Evolutionary conservation across 495 filamentous ascomycete genomes (phyloP).

Genomic region (Opeltia flavorubescens): DNA sequence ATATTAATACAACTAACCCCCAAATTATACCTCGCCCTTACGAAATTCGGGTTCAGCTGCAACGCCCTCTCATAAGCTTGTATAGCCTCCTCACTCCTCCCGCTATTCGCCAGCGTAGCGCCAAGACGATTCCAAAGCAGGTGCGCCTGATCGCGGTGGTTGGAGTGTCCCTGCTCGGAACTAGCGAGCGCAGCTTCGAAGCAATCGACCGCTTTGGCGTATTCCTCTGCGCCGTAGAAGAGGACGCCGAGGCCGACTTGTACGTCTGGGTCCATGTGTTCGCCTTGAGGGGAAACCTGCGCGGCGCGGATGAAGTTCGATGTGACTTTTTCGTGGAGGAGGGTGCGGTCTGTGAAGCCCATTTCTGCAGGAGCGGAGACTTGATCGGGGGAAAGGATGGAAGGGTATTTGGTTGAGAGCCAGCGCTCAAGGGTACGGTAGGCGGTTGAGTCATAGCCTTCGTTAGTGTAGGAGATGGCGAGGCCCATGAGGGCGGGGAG

Average conservation of each 20-base stretch:
- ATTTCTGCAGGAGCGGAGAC: slow-evolving; percentile 59
- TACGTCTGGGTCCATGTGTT: slow-evolving; percentile 92
- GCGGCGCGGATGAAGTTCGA: slow-evolving; percentile 83
- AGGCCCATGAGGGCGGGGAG: slow-evolving; percentile 85
- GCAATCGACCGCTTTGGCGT: slow-evolving; percentile 97
- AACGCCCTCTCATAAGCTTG: slow-evolving; percentile 90
- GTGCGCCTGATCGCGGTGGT: slow-evolving; percentile 65
- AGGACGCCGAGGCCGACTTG: slow-evolving; percentile 95
- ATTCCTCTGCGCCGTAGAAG: slow-evolving; percentile 95
- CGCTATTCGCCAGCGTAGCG: slow-evolving; percentile 88
- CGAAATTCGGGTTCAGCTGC: slow-evolving; percentile 82
- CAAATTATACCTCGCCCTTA: slow-evolving; percentile 90
- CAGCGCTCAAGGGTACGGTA: slow-evolving; percentile 96
- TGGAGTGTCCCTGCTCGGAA: slow-evolving; percentile 62
- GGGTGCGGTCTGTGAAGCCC: slow-evolving; percentile 82
- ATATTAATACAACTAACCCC: slow-evolving; percentile 97
- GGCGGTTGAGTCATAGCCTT: slow-evolving; percentile 91
- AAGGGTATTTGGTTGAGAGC: slow-evolving; percentile 84
- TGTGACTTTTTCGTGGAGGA: slow-evolving; percentile 81
- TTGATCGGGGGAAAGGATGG: slow-evolving; percentile 51
- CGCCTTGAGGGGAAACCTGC: slow-evolving; percentile 73
- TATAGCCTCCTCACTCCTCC: slow-evolving; percentile 87
- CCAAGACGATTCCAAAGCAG: slow-evolving; percentile 97
- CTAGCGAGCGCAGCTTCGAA: slow-evolving; percentile 79
- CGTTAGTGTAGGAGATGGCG: slow-evolving; percentile 97